These are phyloP conservation scores for Aureobasidium sp. DNA, from an alignment of 2,329 filamentous ascomycete species.

Conservation along the genomic window DNA sequence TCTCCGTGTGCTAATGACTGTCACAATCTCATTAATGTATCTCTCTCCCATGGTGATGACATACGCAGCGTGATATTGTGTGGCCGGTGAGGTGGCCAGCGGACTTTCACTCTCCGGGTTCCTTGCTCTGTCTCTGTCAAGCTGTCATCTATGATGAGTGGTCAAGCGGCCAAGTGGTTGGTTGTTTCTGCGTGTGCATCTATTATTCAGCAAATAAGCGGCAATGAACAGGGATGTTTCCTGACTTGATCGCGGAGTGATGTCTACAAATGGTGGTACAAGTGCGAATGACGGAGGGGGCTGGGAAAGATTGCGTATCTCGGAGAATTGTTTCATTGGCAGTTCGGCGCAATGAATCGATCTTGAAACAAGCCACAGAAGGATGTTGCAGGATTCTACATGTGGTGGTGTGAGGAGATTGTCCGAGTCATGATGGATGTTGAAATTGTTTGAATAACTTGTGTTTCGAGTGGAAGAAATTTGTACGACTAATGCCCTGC, in stretches of 20 bases:
- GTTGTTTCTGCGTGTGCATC: not conserved
- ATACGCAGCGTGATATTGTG: too few relatives aligned
- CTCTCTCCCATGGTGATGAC: too few relatives aligned
- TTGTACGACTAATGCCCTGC: slow-evolving; percentile 4
- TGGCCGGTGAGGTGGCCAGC: not conserved
- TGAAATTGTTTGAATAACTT: not conserved
- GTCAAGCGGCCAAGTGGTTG: not conserved
- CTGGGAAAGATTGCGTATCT: slow-evolving; percentile 1
- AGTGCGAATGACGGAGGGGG: slow-evolving; percentile 4
- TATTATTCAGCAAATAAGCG: not conserved
- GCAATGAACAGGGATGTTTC: not conserved
- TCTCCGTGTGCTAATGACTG: too few relatives aligned
- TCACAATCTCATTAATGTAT: too few relatives aligned
- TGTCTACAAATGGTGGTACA: not conserved
- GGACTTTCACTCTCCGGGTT: not conserved
- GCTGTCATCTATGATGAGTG: not conserved
- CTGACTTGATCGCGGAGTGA: not conserved
- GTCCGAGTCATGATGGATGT: not conserved
- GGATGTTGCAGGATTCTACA: not conserved
- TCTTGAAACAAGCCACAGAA: not conserved
- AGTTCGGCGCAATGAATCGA: not conserved
- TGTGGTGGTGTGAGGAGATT: not conserved
- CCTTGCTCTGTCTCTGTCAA: not conserved
- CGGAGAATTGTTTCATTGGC: slow-evolving; percentile 5
- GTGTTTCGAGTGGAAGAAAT: not conserved